These are phyloP conservation scores for Albophoma yamanashiensis DNA, from an alignment of 2,329 filamentous ascomycete genomes.

Conservation along the genomic window DNA sequence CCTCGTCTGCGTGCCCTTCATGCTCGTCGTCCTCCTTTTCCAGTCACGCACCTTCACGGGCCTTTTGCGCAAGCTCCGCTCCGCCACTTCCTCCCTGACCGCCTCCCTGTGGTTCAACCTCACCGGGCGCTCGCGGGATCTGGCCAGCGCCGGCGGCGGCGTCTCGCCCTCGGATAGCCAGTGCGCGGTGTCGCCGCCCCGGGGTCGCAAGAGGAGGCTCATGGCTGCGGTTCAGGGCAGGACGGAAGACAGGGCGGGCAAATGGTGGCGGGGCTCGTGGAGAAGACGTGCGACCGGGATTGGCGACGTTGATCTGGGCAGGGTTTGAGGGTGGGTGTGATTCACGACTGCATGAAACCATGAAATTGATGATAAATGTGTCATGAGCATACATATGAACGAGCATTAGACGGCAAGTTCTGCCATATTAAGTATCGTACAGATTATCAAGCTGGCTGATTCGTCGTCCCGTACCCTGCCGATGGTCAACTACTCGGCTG, in stretches of 20 bases:
- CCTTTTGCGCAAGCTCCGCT: slow-evolving; percentile 10
- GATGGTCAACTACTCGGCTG: background rate
- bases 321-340: background rate
- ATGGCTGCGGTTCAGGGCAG: slow-evolving; percentile 2
- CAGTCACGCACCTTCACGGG: slow-evolving; percentile 28
- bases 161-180: background rate
- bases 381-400: background rate
- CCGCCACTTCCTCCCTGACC: background rate
- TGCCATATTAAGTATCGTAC: background rate
- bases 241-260: background rate
- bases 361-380: background rate
- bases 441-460: background rate
- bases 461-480: background rate
- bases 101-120: background rate
- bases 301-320: slow-evolving; percentile 3
- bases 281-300: background rate
- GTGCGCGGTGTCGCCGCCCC: background rate
- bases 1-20: slow-evolving; percentile 44
- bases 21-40: slow-evolving; percentile 33
- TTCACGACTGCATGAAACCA: background rate
- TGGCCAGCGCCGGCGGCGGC: background rate
- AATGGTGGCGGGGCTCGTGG: slow-evolving; percentile 1
- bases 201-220: slow-evolving; percentile 8
- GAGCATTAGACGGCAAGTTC: background rate
- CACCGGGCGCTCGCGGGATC: background rate